Percentiles rank a stretch among this genome's conserved stretches.
Evolutionary conservation across 2,329 filamentous ascomycete species (phyloP).

Genomic region (Bipolaris bicolor): DNA sequence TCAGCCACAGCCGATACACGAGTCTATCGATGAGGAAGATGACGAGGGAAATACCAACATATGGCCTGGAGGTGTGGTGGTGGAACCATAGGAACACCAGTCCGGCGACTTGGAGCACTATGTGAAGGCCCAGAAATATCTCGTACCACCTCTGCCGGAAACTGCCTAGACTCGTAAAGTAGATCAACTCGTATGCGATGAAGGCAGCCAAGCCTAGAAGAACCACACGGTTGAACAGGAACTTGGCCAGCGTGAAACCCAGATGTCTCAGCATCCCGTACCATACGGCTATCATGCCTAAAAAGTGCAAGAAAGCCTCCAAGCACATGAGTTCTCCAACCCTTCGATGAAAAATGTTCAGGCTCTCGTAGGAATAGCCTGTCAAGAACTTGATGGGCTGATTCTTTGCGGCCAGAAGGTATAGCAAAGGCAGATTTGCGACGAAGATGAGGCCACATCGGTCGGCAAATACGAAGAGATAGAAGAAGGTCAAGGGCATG

Average conservation of each 20-base stretch:
- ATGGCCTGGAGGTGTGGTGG: conserved; percentile 59
- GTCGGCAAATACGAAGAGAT: conserved; percentile 65
- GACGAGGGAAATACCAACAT: conserved; percentile 58
- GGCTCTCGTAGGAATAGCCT: conserved; percentile 68
- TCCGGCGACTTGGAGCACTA: conserved; percentile 62
- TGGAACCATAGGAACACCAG: conserved; percentile 67
- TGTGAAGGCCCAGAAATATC: conserved; percentile 64
- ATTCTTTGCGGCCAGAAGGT: conserved; percentile 70
- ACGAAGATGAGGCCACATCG: conserved; percentile 61
- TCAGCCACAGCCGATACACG: conserved; percentile 62
- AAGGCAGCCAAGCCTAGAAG: conserved; percentile 63
- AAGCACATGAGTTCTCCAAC: conserved; percentile 68
- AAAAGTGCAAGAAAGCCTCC: conserved; percentile 62
- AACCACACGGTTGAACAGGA: conserved; percentile 60
- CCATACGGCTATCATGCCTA: conserved; percentile 63
- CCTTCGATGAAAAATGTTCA: conserved; percentile 70
- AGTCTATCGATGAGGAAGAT: conserved; percentile 66
- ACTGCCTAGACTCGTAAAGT: conserved; percentile 65
- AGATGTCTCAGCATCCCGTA: conserved; percentile 58
- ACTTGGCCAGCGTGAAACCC: conserved; percentile 58
- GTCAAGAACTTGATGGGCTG: conserved; percentile 67
- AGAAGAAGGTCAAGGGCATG: conserved; percentile 55
- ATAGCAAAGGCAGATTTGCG: conserved; percentile 61
- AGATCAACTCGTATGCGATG: conserved; percentile 65
- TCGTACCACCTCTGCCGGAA: conserved; percentile 69